Percentiles rank a stretch among this genome's conserved stretches.
These are phyloP conservation scores for Schwanniomyces pseudopolymorphus DNA, from an alignment of 805 yeast species.

Conservation along the genomic window DNA sequence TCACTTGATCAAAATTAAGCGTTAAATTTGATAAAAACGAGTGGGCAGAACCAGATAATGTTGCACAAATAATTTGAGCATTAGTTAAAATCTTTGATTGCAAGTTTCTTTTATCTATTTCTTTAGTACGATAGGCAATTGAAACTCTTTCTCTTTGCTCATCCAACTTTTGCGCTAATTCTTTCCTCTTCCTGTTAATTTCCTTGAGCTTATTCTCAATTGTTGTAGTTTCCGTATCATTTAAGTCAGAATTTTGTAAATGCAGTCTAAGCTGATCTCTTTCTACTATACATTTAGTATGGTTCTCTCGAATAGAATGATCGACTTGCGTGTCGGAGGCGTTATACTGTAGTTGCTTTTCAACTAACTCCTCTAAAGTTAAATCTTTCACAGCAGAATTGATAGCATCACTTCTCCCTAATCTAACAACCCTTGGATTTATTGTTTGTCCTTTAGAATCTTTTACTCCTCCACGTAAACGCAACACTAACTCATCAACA, in stretches of 20 bases:
- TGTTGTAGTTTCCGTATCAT: constrained; percentile 44
- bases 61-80: constrained; percentile 87
- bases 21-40: constrained; percentile 75
- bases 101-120: constrained; percentile 69
- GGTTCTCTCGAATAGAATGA: constrained; percentile 49
- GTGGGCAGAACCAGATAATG: constrained; percentile 93
- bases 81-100: constrained; percentile 70
- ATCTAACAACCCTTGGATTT: constrained; percentile 71
- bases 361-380: constrained; percentile 85
- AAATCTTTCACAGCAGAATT: constrained; percentile 78
- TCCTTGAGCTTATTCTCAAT: constrained; percentile 53
- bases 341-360: constrained; percentile 48
- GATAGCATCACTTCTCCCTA: constrained; percentile 88
- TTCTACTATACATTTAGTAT: constrained; percentile 51
- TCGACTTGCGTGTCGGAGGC: constrained; percentile 41
- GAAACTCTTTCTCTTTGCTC: constrained; percentile 73
- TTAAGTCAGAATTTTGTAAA: constrained; percentile 21
- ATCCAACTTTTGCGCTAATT: constrained; percentile 71
- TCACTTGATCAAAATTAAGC: constrained; percentile 82
- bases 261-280: constrained; percentile 54
- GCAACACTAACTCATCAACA: constrained; percentile 87
- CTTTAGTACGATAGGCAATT: constrained; percentile 69
- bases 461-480: constrained; percentile 72
- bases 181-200: constrained; percentile 61
- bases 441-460: constrained; percentile 53